These are phyloP conservation scores for Eutypa lata DNA, from an alignment of 2,329 filamentous ascomycete species.

Conservation along the genomic window DNA sequence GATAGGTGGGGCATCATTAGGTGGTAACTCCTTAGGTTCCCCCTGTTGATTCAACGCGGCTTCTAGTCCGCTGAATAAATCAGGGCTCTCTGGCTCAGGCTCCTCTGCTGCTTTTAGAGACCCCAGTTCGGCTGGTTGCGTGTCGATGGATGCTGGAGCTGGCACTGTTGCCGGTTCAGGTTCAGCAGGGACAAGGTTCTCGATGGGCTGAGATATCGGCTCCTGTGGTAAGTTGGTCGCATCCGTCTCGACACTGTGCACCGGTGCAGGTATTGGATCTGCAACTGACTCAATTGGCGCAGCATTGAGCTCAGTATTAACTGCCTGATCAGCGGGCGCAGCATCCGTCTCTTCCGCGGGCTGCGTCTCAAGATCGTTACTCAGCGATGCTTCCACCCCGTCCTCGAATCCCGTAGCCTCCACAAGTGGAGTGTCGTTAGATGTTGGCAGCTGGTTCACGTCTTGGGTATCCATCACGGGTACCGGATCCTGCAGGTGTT, in stretches of 20 bases:
- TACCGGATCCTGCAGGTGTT: neutral
- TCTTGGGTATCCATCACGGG: neutral
- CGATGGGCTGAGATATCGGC: neutral
- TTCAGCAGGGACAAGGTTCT: neutral
- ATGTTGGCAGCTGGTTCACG: neutral
- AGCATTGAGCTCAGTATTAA: neutral
- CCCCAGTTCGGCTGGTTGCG: constrained; percentile 11
- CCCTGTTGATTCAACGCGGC: constrained; percentile 41
- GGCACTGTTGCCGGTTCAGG: constrained; percentile 10
- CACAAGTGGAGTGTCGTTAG: neutral
- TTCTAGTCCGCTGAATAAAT: constrained; percentile 44
- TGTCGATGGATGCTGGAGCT: constrained; percentile 6
- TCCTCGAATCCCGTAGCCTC: neutral
- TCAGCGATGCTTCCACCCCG: neutral
- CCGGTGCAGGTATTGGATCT: neutral
- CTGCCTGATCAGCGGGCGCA: neutral
- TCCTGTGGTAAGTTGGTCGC: neutral
- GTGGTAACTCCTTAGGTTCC: constrained; percentile 12
- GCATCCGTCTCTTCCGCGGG: neutral
- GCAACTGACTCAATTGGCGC: constrained; percentile 1
- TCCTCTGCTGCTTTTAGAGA: constrained; percentile 20
- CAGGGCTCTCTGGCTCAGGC: constrained; percentile 35
- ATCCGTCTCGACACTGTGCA: neutral
- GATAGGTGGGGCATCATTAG: constrained; percentile 5
- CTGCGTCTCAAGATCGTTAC: neutral